These are phyloP conservation scores for Bondarzewia mesenterica DNA, from an alignment of 1,284 basidiomycete species.

Conservation along the genomic window DNA sequence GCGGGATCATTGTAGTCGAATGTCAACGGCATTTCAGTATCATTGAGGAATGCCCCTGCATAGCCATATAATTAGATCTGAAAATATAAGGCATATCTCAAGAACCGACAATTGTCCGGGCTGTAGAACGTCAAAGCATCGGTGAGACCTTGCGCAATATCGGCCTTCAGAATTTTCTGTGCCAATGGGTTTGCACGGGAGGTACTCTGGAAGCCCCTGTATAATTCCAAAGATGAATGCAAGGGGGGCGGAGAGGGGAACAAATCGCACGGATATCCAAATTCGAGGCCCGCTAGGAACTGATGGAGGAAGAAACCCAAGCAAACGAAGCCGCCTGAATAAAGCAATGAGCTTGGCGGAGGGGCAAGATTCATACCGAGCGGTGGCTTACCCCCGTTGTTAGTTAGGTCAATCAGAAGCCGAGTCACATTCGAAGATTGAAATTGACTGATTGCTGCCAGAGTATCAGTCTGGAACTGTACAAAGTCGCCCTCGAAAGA, in stretches of 20 bases:
- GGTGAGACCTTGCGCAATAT: conserved; percentile 34
- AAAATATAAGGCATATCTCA: too few species aligned
- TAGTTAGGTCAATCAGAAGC: conserved; percentile 50
- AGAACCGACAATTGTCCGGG: conserved; percentile 38
- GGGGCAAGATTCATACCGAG: neutral
- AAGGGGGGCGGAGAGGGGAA: neutral
- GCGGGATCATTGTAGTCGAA: conserved; percentile 46
- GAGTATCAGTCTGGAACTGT: conserved; percentile 46
- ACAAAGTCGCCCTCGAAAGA: conserved; percentile 41
- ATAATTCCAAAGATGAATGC: neutral
- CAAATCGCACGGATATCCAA: conserved; percentile 39
- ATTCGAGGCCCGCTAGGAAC: conserved; percentile 41
- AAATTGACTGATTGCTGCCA: conserved; percentile 38
- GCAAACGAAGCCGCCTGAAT: conserved; percentile 39
- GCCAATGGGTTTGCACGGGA: conserved; percentile 46
- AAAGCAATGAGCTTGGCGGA: neutral
- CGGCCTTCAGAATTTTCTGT: conserved; percentile 43
- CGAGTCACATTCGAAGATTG: conserved; percentile 38
- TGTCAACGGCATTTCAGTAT: conserved; percentile 32
- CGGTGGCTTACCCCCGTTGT: conserved; percentile 42
- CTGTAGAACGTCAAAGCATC: conserved; percentile 31
- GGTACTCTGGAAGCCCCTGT: conserved; percentile 46
- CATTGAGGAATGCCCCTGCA: conserved; percentile 46
- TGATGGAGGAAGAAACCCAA: conserved; percentile 53
- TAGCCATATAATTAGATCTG: neutral